Evolutionary conservation across 1,139 yeast species (phyloP), one percentile per base, ranked within the genome.

Genomic region (Geotrichum histeridarum): DNA sequence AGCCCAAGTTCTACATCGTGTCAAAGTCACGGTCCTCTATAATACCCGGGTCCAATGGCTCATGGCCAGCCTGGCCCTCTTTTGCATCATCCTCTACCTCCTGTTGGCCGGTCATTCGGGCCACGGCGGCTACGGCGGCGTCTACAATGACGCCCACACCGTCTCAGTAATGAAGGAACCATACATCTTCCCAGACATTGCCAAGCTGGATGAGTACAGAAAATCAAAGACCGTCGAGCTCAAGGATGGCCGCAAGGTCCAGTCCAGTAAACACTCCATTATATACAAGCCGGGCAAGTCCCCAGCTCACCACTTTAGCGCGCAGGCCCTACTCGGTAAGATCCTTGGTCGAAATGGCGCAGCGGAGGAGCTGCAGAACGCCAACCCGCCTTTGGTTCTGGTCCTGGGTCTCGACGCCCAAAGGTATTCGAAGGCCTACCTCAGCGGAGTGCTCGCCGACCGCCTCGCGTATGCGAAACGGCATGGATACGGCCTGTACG

Each of bases 391-490:
- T 2, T 18, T 66, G 17, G 65, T 66, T 14, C 53, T 66, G 43
- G 69, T 66, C n/a, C 54, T 63, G 4, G 69, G 68, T 7, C 59
- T 66, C 31, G 65, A 63, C 50, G 59, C 64, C 5, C 65, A 64
- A 39, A 52, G 62, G 15, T 61, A 60, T 47, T 55, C 64, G 8
- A 60, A 58, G 42, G 64, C 60, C 43, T 63, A 63, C 42, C 57
- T 64, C 18, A 80, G 84, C 18, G 78, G 78, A 55, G 75, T 89
- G 51, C 84, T 87, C 12, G 90, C 86, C 65, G 89, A 89, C 69
- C 79, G 96, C 65, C 84, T 85, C 33, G 86, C 84, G 64, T 90
- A 89, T 65, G 95, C 94, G 8, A 84, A 83, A 66, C 71, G 70
- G 31, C 89, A 87, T 63, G 77, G 78, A 44, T 89, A 84, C 67